Percentiles rank a stretch among this genome's conserved stretches.
Conservation (phyloP, 306 rosid species). For the apple (Malus domestica) region ASM211411v1 NC_041803.1:51807501-51808000, state of each 20-base stretch:
- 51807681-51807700: background rate
- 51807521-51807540: slow-evolving; percentile 90
- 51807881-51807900: slow-evolving; percentile 27
- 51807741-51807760: background rate
- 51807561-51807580: slow-evolving; percentile 73
- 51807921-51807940: slow-evolving; percentile 8
- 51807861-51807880: slow-evolving; percentile 93
- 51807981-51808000: background rate
- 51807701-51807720: background rate
- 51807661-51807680: background rate
- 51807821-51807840: slow-evolving; percentile 83
- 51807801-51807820: slow-evolving; percentile 49
- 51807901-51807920: background rate
- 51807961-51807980: background rate
- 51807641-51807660: background rate
- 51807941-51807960: background rate
- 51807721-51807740: background rate
- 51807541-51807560: slow-evolving; percentile 94
- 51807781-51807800: slow-evolving; percentile 12
- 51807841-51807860: slow-evolving; percentile 93
- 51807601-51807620: slow-evolving; percentile 79
- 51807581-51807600: slow-evolving; percentile 68
- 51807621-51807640: background rate
- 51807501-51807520: slow-evolving; percentile 32
- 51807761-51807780: background rate